Evolutionary conservation across 805 yeast genomes (phyloP), one percentile per base, ranked within the genome.

Genomic region (Yamadazyma sp.): DNA sequence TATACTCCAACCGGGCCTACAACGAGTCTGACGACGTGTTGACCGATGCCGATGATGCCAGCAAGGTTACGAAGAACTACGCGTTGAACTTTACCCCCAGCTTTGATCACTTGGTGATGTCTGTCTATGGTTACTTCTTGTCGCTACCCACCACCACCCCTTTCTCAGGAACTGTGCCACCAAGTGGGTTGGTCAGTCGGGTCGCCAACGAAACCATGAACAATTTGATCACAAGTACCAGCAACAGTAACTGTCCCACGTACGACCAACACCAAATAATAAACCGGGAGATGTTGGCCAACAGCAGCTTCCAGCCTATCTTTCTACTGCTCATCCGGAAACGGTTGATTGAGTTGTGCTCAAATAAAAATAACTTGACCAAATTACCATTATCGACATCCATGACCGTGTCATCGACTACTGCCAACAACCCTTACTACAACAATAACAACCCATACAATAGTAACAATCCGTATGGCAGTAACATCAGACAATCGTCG

Each of bases 61-160:
- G 27, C 21, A 55, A 52, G 37, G 43, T 52, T 9, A 49, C 57
- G n/a, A 54, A 52, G 29, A 54, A 52, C 35, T 67, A 66, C 41
- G 50, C 69, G 14, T 47, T 67, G 18, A 49, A 53, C 35, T 68
- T 68, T 46, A 65, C 66, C 6, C 50, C 56, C 3, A 37, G 29
- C 13, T 67, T 68, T 41, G 74, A 68, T 43, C 62, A 59, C 46
- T 50, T 66, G 28, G 57, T 67, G 9, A 46, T 65, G 54, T 45
- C 57, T 21, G 41, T 60, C 7, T 68, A 67, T 48, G 52, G 57
- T 19, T 57, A 62, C 31, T 49, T 65, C 27, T 48, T 67, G 32
- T 55, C 63, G 22, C 59, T 64, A 28, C 74, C 74, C 28, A 68
- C 74, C 14, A 67, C 73, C 3, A 67, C 73, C 14, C 74, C 74